Evolutionary conservation across 2,329 filamentous ascomycete species (phyloP), one percentile per base, ranked within the genome.

Genomic region (Fusarium zealandicum): DNA sequence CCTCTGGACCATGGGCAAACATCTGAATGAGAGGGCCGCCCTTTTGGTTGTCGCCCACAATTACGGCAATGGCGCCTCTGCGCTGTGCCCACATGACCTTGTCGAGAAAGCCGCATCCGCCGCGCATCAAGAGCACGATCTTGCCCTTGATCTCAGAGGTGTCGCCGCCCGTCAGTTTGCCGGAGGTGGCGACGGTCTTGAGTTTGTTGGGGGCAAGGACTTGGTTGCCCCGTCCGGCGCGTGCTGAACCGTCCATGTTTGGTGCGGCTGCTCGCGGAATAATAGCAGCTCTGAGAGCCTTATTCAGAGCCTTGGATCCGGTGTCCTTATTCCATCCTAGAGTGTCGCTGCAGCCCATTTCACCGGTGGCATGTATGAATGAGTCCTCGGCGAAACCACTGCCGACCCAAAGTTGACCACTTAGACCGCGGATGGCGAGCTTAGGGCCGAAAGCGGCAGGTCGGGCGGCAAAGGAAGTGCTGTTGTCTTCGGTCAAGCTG

Each of bases 41-140:
- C 57, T 90, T 90, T 52, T 90, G 89, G 72, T 97, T 90, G 72
- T 99, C 95, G 20, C 95, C 95, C 3, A 99, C 93, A 61, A 99
- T 96, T 55, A 99, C 80, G 30, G 91, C 95, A 54, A 92, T 83
- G 16, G 90, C 95, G 18, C 95, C 95, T 69, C 95, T 85, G 57
- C 92, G 84, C 73, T 99, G 95, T 11, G 90, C 92, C 95, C 95
- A 99, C 78, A 96, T 93, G 60, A 95, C 92, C 75, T 99, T 99
- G 71, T 98, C 93, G 55, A 97, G 76, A 72, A 99, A 99, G 5
- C 95, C 95, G 73, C 95, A 99, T 7, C 93, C 95, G 52, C 95
- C 95, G 49, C 95, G 87, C 72, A 91, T 96, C 51, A 99, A 80
- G 45, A 99, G 79, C 2, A 96, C 95, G 40, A 99, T 86, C 75